Conservation (phyloP, 2,329 filamentous ascomycete genomes). For the Lithohypha guttulata region DNA sequence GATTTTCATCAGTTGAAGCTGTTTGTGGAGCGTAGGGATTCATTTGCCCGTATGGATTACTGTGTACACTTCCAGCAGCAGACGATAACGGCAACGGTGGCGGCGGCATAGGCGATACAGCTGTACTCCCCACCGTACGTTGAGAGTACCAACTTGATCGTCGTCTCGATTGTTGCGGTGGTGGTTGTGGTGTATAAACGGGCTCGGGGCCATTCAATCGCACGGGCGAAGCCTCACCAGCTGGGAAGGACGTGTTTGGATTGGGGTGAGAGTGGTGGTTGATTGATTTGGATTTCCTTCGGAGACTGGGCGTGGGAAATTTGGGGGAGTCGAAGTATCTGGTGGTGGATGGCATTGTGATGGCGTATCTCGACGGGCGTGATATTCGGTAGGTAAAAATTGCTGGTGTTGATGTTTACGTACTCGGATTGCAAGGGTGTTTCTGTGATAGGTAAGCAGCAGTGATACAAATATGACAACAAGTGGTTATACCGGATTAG, state of each 20-base stretch:
- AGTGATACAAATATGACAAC: too few species aligned
- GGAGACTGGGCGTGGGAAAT: background rate
- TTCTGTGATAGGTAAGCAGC: too few species aligned
- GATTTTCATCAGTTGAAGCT: too few species aligned
- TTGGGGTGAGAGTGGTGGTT: background rate
- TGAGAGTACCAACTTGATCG: conserved; percentile 6
- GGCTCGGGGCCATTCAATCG: background rate
- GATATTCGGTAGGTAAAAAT: too few species aligned
- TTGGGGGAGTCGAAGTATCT: background rate
- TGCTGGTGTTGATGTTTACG: too few species aligned
- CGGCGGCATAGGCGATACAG: background rate
- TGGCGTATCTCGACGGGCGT: background rate
- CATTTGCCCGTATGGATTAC: too few species aligned
- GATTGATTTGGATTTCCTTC: background rate
- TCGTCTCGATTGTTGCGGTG: background rate
- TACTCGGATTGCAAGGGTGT: too few species aligned
- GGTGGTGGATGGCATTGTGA: background rate
- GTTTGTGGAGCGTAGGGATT: too few species aligned
- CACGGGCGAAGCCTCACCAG: background rate
- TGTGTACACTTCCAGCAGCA: too few species aligned
- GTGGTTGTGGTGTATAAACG: background rate
- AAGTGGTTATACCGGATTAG: too few species aligned
- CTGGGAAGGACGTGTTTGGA: background rate
- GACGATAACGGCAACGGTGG: background rate
- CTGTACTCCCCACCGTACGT: background rate